A percentile compares a stretch with the other conserved stretches of the same genome.
Conservation (phyloP, 1,284 basidiomycete genomes). For the Ceratobasidium sp. region DNA sequence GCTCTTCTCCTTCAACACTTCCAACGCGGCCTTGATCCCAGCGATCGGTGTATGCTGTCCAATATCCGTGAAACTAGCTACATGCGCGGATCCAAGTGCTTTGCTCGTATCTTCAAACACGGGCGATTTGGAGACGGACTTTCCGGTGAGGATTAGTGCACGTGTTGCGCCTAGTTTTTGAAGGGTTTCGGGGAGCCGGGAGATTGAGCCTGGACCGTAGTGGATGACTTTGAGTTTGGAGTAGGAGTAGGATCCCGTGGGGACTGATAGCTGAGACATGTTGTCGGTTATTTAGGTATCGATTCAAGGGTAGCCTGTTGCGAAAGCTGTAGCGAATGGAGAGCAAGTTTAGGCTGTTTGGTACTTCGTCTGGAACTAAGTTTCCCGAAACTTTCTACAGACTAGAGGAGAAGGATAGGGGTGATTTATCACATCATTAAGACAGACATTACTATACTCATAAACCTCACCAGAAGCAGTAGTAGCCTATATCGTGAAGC, state of each 20-base stretch:
- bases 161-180: constrained; percentile 68
- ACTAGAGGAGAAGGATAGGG: background rate
- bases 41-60: constrained; percentile 81
- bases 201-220: constrained; percentile 76
- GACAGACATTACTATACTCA: too few relatives aligned
- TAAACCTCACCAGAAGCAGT: background rate
- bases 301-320: background rate
- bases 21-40: constrained; percentile 74
- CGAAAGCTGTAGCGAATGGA: background rate
- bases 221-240: constrained; percentile 68
- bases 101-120: constrained; percentile 66
- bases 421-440: too few relatives aligned
- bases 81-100: constrained; percentile 66
- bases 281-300: background rate
- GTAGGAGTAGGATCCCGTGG: constrained; percentile 35
- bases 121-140: constrained; percentile 65
- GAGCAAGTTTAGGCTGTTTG: too few relatives aligned
- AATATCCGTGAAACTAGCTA: constrained; percentile 79
- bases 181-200: constrained; percentile 73
- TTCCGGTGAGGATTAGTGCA: constrained; percentile 78
- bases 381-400: background rate
- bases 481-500: too few relatives aligned
- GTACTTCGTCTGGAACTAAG: too few relatives aligned
- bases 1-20: constrained; percentile 66
- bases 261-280: constrained; percentile 24